A percentile compares a stretch with the other conserved stretches of the same genome.
Evolutionary conservation across 208 protist genomes (phyloP).

Genomic region (Wallacemonas collosoma): DNA sequence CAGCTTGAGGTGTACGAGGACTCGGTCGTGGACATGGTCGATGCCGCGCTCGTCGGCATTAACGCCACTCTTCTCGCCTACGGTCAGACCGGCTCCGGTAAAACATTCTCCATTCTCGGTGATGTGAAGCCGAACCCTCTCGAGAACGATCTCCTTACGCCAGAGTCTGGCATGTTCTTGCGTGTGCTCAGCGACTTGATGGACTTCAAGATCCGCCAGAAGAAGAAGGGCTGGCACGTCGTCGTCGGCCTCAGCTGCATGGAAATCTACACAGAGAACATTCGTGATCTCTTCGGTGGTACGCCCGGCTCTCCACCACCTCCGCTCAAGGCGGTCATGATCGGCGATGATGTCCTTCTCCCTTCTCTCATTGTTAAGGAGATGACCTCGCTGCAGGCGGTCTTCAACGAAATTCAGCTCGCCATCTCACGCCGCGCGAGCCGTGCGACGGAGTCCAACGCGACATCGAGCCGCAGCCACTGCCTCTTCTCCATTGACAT

Average conservation of each 20-base stretch:
- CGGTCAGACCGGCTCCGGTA: slow-evolving; percentile 93
- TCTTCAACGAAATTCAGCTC: slow-evolving; percentile 73
- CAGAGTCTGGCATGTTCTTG: slow-evolving; percentile 88
- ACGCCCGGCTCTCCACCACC: slow-evolving; percentile 51
- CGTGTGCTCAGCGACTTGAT: slow-evolving; percentile 86
- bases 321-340: slow-evolving; percentile 80
- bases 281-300: slow-evolving; percentile 84
- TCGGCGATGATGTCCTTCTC: slow-evolving; percentile 66
- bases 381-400: slow-evolving; percentile 65
- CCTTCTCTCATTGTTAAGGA: slow-evolving; percentile 68
- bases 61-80: slow-evolving; percentile 87
- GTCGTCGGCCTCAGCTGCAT: slow-evolving; percentile 83
- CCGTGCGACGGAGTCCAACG: slow-evolving; percentile 88
- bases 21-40: slow-evolving; percentile 76
- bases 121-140: slow-evolving; percentile 65
- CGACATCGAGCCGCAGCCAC: slow-evolving; percentile 89
- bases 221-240: slow-evolving; percentile 71
- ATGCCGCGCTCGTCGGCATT: slow-evolving; percentile 78
- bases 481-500: slow-evolving; percentile 92
- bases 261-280: slow-evolving; percentile 88
- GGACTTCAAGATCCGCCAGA: slow-evolving; percentile 56
- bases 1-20: slow-evolving; percentile 93
- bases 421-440: slow-evolving; percentile 66
- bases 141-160: slow-evolving; percentile 73
- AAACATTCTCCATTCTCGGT: slow-evolving; percentile 88